Percentiles rank a stretch among this genome's conserved stretches.
Conservation (phyloP, 495 filamentous ascomycete species). For the Darksidea phi region DNA sequence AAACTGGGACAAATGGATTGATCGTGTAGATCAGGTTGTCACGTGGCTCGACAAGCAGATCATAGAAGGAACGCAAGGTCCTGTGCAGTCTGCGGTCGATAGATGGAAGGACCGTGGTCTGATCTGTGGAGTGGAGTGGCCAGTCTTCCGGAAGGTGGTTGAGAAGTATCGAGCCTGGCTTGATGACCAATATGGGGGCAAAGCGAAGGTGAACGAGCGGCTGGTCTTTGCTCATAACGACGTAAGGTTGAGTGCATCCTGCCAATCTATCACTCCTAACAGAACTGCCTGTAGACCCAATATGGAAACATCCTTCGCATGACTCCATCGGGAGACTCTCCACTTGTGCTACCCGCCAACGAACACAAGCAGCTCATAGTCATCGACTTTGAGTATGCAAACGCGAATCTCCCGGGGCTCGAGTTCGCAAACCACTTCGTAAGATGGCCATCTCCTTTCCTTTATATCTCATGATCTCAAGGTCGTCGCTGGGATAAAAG, state of each 20-base stretch:
- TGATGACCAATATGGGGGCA: conserved; percentile 65
- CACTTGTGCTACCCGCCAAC: conserved; percentile 81
- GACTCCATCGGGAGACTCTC: conserved; percentile 77
- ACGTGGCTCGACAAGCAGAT: conserved; percentile 73
- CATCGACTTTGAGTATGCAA: conserved; percentile 98
- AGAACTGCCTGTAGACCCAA: conserved; percentile 67
- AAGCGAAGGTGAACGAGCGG: conserved; percentile 62
- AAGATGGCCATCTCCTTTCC: conserved; percentile 31
- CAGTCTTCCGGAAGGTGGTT: conserved; percentile 69
- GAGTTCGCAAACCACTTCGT: conserved; percentile 99
- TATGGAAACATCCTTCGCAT: conserved; percentile 97
- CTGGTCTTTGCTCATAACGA: conserved; percentile 98
- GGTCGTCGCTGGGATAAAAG: background rate
- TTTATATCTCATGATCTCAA: too few relatives aligned
- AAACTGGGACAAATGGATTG: conserved; percentile 96
- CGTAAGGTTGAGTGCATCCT: conserved; percentile 54
- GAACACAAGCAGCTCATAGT: conserved; percentile 93
- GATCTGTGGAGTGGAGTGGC: conserved; percentile 85
- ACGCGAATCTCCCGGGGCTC: conserved; percentile 78
- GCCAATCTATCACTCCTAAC: conserved; percentile 15
- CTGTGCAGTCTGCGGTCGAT: conserved; percentile 43
- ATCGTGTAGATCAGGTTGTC: conserved; percentile 73
- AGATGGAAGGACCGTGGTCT: conserved; percentile 67
- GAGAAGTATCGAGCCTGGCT: conserved; percentile 77
- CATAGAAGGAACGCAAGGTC: conserved; percentile 46